phyloP scores from a whole-genome alignment of 495 filamentous ascomycete genomes.

The Penicillium desertorum region DNA sequence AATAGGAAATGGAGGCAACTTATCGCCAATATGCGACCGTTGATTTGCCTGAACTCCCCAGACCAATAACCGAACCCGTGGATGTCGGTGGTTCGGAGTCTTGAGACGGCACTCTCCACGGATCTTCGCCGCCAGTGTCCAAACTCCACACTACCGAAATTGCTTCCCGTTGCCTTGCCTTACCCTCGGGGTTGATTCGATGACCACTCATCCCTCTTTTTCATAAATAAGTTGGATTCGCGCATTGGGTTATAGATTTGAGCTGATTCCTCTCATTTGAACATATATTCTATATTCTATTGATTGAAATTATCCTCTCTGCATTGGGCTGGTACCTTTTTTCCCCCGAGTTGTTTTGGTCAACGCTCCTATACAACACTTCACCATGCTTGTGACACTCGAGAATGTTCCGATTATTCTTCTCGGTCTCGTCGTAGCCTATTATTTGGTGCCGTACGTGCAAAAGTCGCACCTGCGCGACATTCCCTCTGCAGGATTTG shows the following conservation, averaged over 20 bases:
- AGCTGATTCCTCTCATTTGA: neutral
- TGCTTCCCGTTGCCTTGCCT: conserved; percentile 8
- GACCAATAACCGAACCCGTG: conserved; percentile 8
- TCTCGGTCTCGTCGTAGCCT: conserved; percentile 52
- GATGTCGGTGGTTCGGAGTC: neutral
- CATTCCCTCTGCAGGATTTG: conserved; percentile 65
- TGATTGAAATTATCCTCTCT: neutral
- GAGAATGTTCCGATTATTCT: conserved; percentile 61
- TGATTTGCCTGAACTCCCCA: neutral
- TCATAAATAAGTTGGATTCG: conserved; percentile 12
- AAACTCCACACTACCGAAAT: conserved; percentile 17
- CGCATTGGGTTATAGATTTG: neutral
- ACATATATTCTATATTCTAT: neutral
- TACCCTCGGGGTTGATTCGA: conserved; percentile 13
- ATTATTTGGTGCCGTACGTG: conserved; percentile 70
- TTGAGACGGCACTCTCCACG: conserved; percentile 14
- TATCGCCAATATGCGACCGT: neutral
- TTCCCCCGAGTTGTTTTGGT: neutral
- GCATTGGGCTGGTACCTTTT: neutral
- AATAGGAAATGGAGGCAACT: neutral
- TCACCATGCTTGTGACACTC: conserved; percentile 43
- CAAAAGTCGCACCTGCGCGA: conserved; percentile 60
- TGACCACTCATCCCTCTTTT: neutral
- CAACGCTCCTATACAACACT: conserved; percentile 6
- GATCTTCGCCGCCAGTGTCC: conserved; percentile 6